A percentile compares a stretch with the other conserved stretches of the same genome.
Evolutionary conservation across 495 filamentous ascomycete genomes (phyloP).

Genomic region (Patellaria atrata): DNA sequence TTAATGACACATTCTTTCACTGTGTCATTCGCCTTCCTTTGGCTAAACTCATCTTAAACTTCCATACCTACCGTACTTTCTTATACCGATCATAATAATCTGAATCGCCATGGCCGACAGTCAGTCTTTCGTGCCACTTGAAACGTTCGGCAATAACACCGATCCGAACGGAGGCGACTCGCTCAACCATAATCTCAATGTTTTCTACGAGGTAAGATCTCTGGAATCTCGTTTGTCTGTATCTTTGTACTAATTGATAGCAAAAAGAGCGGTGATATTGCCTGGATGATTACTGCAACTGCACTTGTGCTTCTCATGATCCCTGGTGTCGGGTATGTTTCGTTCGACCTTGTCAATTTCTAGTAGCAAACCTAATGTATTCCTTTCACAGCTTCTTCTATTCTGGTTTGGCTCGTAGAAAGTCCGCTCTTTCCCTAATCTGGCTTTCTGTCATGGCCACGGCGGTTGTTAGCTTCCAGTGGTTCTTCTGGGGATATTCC

Average conservation of each 20-base stretch:
- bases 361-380: slow-evolving; percentile 26
- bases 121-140: slow-evolving; percentile 7
- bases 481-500: slow-evolving; percentile 99
- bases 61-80: no score
- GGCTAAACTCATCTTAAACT: no score
- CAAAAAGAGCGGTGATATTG: slow-evolving; percentile 67
- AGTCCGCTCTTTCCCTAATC: slow-evolving; percentile 86
- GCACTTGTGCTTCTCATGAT: slow-evolving; percentile 96
- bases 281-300: slow-evolving; percentile 77
- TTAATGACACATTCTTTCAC: no score
- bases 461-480: slow-evolving; percentile 83
- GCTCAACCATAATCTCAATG: slow-evolving; percentile 56
- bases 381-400: slow-evolving; percentile 65
- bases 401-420: slow-evolving; percentile 90
- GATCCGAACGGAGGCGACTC: slow-evolving; percentile 57
- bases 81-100: no score
- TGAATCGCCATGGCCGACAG: slow-evolving; percentile 5
- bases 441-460: slow-evolving; percentile 97
- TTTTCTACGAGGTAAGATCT: slow-evolving; percentile 43
- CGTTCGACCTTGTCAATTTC: background rate
- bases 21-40: no score
- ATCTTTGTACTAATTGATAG: slow-evolving; percentile 5
- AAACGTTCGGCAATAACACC: slow-evolving; percentile 42
- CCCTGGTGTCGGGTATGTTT: slow-evolving; percentile 66
- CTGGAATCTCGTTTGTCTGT: background rate